Evolutionary conservation across 2,329 filamentous ascomycete species (phyloP), one percentile per base, ranked within the genome.

Genomic region (Penicillium sp.): DNA sequence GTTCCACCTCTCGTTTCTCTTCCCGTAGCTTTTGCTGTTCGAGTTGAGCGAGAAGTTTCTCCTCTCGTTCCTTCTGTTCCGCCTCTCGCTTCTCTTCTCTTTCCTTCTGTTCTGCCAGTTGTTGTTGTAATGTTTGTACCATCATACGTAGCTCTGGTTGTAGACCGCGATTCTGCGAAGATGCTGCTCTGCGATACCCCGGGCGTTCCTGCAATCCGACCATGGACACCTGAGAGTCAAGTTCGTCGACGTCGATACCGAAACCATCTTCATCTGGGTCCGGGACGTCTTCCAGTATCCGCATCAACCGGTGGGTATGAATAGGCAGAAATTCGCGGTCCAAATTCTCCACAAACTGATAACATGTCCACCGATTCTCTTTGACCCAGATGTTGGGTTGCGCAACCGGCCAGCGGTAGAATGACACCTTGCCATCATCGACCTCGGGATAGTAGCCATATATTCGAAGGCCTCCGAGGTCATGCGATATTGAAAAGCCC

Each of bases 131-230:
- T 42, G 52, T 29, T 54, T 54, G 52, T 9, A 54, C 52, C 52
- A 54, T 54, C 31, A 54, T 54, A n/a, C 52, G 52, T 42, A 54
- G 52, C 52, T 54, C 52, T 25, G 52, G 52, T 27, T 54, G 44
- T 31, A 54, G 33, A 25, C 43, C 52, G 43, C 52, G 52, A 47
- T 35, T 54, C 52, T 54, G 52, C 31, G 52, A 54, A 21, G 52
- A 54, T 42, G 52, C 42, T n/a, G 52, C 52, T 35, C 52, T 48
- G 31, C 52, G 52, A 48, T 43, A 54, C 14, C 52, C 29, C 16
- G 43, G 44, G 21, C 35, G 35, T 47, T 47, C 43, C 44, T 37
- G 44, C 52, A 27, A 54, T 48, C 52, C 44, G 29, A 47, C 42
- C 10, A 54, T 39, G 44, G 52, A 54, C 44, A 54, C 19, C 31